Evolutionary conservation across 192 early-diverging fungal genomes (phyloP), one percentile per base, ranked within the genome.

Genomic region (Bifiguratus adelaidae): DNA sequence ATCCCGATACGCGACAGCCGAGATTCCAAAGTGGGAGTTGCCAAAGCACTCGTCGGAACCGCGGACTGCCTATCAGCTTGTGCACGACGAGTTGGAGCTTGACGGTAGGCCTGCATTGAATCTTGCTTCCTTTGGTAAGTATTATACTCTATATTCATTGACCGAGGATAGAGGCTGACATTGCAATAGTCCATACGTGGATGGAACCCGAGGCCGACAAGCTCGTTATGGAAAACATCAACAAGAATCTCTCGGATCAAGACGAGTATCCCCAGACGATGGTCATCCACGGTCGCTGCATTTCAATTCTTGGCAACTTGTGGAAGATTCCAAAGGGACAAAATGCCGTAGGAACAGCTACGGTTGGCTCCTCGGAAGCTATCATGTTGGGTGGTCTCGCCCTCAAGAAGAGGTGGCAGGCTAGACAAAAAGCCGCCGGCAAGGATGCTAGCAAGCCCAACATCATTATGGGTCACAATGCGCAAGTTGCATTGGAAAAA

Each of bases 131-230:
- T 76, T 78, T 55, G 16, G 65, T 70, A 56, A 23, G 6, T 47
- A 27, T 41, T 8, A 13, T 8, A 41, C 12, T 41, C 7, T 41
- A 41, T 41, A 16, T 11, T 19, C 9, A 41, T 23, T 20, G 24
- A 42, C n/a, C n/a, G n/a, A n/a, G n/a, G n/a, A n/a, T n/a, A n/a
- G n/a, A n/a, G 13, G 34, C 34, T n/a, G 13, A 2, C 16, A 2
- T 35, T n/a, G 13, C 34, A n/a, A n/a, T 5, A 47, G 77, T 85
- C 24, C 76, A 76, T 7, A 82, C 82, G 15, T 82, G 74, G 72
- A 85, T 85, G 82, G 82, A 85, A 53, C 76, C 73, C 2, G 74
- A 82, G 55, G 76, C 73, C 7, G 71, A 80, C 11, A 70, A 74
- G 58, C 71, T 83, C 45, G 80, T 81, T 23, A 55, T 72, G 26